These are phyloP conservation scores for Floccularia luteovirens DNA, from an alignment of 768 basidiomycete species.

Conservation along the genomic window DNA sequence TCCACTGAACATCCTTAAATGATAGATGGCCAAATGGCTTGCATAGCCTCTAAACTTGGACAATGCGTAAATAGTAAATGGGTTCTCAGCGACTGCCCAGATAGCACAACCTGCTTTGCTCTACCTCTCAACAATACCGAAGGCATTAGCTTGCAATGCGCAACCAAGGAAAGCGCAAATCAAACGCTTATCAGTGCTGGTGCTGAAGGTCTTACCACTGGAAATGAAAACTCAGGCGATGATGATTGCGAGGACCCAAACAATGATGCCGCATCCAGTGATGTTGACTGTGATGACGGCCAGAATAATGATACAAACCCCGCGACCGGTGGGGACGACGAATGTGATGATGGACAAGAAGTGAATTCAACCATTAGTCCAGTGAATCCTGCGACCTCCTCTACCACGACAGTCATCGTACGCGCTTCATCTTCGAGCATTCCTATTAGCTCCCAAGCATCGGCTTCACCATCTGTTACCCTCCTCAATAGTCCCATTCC, in stretches of 20 bases:
- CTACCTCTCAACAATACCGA: slow-evolving; percentile 39
- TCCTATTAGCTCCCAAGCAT: neutral
- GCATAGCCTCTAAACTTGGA: slow-evolving; percentile 31
- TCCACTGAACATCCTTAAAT: slow-evolving; percentile 4
- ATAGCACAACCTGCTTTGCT: slow-evolving; percentile 32
- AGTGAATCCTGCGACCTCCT: neutral
- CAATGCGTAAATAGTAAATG: slow-evolving; percentile 35
- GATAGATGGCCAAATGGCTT: slow-evolving; percentile 29
- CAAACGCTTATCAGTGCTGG: slow-evolving; percentile 32
- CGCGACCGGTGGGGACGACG: slow-evolving; percentile 5
- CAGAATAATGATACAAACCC: slow-evolving; percentile 2
- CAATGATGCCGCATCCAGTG: slow-evolving; percentile 5
- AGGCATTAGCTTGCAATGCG: slow-evolving; percentile 39
- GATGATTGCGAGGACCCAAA: slow-evolving; percentile 5
- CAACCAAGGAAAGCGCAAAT: slow-evolving; percentile 27
- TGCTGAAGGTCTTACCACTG: slow-evolving; percentile 34
- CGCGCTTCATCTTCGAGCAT: neutral
- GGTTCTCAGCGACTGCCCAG: slow-evolving; percentile 25
- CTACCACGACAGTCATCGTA: neutral
- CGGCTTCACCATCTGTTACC: neutral
- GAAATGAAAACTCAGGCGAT: slow-evolving; percentile 10
- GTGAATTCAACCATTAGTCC: neutral
- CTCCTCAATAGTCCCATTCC: neutral
- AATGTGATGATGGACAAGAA: slow-evolving; percentile 5
- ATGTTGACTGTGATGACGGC: slow-evolving; percentile 5